Evolutionary conservation across 306 rosid species (phyloP), one percentile per base, ranked within the genome.

Genomic region (Lathyrus aphaca): DNA sequence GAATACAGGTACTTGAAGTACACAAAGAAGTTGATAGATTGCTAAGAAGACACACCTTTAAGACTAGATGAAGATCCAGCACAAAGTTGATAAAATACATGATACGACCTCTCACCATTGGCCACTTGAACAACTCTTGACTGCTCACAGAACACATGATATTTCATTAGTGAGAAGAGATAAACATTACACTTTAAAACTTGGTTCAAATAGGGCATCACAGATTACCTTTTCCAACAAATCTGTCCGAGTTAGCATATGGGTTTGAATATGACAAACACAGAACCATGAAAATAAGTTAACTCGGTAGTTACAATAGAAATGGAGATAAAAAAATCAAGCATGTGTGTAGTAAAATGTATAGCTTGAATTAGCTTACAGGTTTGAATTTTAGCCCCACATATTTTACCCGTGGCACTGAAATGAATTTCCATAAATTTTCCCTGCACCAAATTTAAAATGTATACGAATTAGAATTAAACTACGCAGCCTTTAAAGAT

Each of bases 71-170:
- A 71, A 50, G 96, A 88, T 43, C 97, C 97, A 79, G 97, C 91
- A 82, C 99, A 95, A 65, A 95, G 95, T 86, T 95, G 99, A 78
- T 95, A 95, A 74, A 95, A 89, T 82, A 95, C 71, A 74, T 95
- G 91, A 82, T 77, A 95, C 14, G 97, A 87, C 83, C 99, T 81
- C 82, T 91, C 97, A 43, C 92, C 87, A 77, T 54, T 69, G 72
- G 75, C 82, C 70, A 89, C 72, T 80, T 85, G 88, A 74, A 80
- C 89, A 48, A 91, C 92, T 86, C 99, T 87, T 19, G 99, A 89
- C 99, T 95, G 97, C 74, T 73, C 88, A 84, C 25, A 78, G 60
- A 39, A 84, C 74, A 77, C 60, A 71, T 8, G 39, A 38, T 50
- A 77, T 40, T 49, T 79, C 79, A 79, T 84, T 72, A 69, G 57